Base-by-base conservation (phyloP, 208 protist species). In the Porcisia hertigi region DNA sequence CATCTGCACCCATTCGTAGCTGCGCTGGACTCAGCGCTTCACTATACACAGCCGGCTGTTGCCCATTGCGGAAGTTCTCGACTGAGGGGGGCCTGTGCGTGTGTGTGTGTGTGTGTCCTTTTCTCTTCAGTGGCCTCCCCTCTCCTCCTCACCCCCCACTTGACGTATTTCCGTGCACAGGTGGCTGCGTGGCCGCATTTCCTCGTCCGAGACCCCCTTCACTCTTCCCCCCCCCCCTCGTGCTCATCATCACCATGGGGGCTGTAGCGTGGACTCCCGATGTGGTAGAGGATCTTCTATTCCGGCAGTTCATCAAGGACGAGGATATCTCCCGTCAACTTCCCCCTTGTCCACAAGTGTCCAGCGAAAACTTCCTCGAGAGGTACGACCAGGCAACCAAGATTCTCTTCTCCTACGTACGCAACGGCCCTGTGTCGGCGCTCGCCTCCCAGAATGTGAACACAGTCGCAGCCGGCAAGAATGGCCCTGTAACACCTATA, bases 261-360 rank as follows among this genome's bases (percentile, higher is more conserved):
- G 69, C 76, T n/a, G 80, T 77, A 18, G 64, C 74, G n/a, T 97
- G 93, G 91, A 88, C 84, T 0, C 84, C 93, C 41, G 76, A 91
- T 43, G 75, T 93, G 59, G 91, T 95, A 2, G 91, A 97, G 82
- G 93, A 97, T 63, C 84, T 97, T 55, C 80, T 97, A n/a, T 97
- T 95, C 70, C 85, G 86, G 49, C 90, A 95, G 82, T 97, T 89
- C 76, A 93, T 95, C 69, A 94, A 97, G 69, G 86, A 93, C 45
- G 93, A 97, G 80, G 93, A 97, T 69, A 83, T 97, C 20, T 86
- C 85, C 7, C 73, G 63, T 45, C 66, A 86, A 7, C 83, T 97
- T 25, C 93, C 93, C 3, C 90, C 91, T 0, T 71, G 89, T 39
- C 93, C 93, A 1, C 71, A 88, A 36, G 69, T 86, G 25, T 79